Evolutionary conservation across 1,139 yeast species (phyloP).

Genomic region (Sugiyamaella neomexicana): DNA sequence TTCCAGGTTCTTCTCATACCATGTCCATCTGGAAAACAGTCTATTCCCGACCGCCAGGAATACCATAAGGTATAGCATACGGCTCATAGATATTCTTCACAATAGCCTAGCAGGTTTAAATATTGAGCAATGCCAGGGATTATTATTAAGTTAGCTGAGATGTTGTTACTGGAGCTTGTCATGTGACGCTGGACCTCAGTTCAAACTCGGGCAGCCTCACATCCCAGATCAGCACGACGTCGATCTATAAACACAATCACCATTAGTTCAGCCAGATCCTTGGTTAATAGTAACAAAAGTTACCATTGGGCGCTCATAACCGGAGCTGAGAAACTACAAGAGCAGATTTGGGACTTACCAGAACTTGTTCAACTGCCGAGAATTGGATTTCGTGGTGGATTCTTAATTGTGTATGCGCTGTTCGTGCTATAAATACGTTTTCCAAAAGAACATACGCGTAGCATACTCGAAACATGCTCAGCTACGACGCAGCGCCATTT

Average conservation of each 20-base stretch:
- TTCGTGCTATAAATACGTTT: not conserved
- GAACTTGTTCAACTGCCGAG: not conserved
- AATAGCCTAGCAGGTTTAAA: too few species aligned
- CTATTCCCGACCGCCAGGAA: too few species aligned
- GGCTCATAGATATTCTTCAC: too few species aligned
- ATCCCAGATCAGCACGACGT: not conserved
- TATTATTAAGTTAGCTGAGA: too few species aligned
- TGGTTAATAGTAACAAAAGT: not conserved
- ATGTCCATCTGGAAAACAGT: too few species aligned
- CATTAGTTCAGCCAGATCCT: not conserved
- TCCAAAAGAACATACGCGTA: not conserved
- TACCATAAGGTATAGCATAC: too few species aligned
- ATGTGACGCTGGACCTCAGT: too few species aligned
- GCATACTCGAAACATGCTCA: slow-evolving; percentile 3
- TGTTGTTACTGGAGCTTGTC: too few species aligned
- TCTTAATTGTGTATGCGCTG: not conserved
- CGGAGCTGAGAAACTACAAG: not conserved
- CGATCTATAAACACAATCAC: slow-evolving; percentile 2
- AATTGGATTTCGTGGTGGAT: not conserved
- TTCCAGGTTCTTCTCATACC: too few species aligned
- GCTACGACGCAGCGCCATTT: slow-evolving; percentile 23
- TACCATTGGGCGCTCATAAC: not conserved
- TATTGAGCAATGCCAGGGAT: too few species aligned
- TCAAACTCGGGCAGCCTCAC: too few species aligned
- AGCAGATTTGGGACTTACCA: not conserved